phyloP scores from a whole-genome alignment of 345 rosid genomes.

The Theobroma cacao region DNA sequence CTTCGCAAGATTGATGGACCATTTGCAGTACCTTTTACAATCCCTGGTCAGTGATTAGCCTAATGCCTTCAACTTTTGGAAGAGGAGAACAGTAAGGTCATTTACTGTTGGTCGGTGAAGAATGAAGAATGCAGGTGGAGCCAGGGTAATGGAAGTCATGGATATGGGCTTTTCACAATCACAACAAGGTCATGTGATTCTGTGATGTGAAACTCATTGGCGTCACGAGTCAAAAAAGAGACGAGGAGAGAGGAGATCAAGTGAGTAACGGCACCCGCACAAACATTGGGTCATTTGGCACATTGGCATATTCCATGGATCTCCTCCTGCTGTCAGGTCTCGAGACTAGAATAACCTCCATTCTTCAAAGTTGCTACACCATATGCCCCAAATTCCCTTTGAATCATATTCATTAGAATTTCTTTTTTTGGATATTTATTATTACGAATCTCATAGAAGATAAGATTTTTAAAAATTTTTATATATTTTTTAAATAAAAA shows the following conservation, averaged over 20 bases:
- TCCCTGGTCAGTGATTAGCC: background rate
- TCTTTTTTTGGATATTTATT: too few species aligned
- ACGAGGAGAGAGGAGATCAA: background rate
- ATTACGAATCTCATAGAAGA: too few species aligned
- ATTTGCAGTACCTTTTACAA: background rate
- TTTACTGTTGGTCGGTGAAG: background rate
- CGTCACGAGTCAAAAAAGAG: background rate
- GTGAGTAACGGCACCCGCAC: background rate
- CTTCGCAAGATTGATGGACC: background rate
- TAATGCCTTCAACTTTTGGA: too few species aligned
- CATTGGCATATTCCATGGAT: constrained; percentile 22
- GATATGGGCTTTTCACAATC: background rate
- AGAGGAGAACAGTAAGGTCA: too few species aligned
- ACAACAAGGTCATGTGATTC: background rate
- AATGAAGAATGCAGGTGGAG: background rate
- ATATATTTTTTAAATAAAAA: too few species aligned
- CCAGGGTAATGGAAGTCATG: background rate
- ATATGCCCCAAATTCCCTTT: background rate
- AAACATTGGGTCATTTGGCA: background rate
- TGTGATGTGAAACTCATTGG: background rate
- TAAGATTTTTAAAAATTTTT: too few species aligned
- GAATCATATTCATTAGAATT: background rate
- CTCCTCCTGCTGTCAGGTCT: background rate
- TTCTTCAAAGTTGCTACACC: background rate
- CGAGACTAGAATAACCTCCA: background rate